Conservation (phyloP, 129 eudicot species). For the Cynara cardunculus region DNA sequence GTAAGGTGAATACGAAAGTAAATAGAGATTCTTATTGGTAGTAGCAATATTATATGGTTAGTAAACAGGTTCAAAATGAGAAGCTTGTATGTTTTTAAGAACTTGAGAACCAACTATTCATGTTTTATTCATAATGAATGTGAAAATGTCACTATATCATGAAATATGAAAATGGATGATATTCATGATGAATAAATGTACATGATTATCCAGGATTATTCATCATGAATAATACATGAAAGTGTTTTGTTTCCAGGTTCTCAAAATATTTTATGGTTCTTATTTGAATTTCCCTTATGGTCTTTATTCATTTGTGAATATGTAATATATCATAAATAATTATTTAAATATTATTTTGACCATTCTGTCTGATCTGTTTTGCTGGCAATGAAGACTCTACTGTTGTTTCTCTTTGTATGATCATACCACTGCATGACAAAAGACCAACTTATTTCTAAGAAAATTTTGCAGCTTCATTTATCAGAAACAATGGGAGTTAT, state of each 20-base stretch:
- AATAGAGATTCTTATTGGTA: neutral
- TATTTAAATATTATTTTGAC: constrained; percentile 2
- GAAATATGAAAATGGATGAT: too few species aligned
- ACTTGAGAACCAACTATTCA: too few species aligned
- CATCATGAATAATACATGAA: too few species aligned
- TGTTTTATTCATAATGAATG: too few species aligned
- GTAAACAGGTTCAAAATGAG: too few species aligned
- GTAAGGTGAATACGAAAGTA: too few species aligned
- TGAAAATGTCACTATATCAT: too few species aligned
- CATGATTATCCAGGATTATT: too few species aligned
- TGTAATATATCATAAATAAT: neutral
- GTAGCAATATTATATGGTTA: neutral
- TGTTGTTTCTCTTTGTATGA: neutral
- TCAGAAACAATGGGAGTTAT: constrained; percentile 5
- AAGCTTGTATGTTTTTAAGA: too few species aligned
- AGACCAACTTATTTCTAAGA: constrained; percentile 14
- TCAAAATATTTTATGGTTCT: too few species aligned
- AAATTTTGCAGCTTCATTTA: neutral
- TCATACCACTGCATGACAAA: constrained; percentile 11
- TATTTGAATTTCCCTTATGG: neutral
- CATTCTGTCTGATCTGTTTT: neutral
- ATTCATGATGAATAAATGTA: too few species aligned
- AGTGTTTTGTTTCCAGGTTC: too few species aligned
- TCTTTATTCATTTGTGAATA: neutral
- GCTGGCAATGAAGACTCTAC: neutral